These are phyloP conservation scores for Zoysia japonica DNA, from an alignment of 176 grass and related monocot species.

Conservation along the genomic window DNA sequence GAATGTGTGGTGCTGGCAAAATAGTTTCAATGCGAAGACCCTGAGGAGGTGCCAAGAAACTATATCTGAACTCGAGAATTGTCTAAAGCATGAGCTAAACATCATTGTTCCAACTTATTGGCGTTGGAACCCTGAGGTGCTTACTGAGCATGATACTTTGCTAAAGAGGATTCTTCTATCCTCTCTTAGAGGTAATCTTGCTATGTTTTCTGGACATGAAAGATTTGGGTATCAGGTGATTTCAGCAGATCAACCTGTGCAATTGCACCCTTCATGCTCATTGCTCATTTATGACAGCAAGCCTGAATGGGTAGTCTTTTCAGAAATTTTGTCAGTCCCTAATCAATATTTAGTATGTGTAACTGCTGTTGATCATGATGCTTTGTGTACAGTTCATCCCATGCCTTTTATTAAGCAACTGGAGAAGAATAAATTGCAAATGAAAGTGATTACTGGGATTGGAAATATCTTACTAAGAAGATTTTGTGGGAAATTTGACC, in stretches of 20 bases:
- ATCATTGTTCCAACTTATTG: conserved; percentile 86
- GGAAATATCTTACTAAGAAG: conserved; percentile 60
- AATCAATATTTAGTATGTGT: conserved; percentile 96
- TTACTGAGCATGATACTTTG: conserved; percentile 53
- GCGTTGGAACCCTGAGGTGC: conserved; percentile 72
- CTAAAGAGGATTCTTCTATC: conserved; percentile 80
- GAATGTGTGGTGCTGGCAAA: conserved; percentile 90
- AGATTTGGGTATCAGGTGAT: conserved; percentile 86
- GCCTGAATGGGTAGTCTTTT: conserved; percentile 91
- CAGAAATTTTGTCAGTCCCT: conserved; percentile 73
- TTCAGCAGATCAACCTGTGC: conserved; percentile 68
- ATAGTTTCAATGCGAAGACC: conserved; percentile 92
- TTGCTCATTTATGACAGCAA: conserved; percentile 62
- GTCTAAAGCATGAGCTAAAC: conserved; percentile 71
- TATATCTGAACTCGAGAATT: conserved; percentile 74
- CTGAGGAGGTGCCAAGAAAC: conserved; percentile 88
- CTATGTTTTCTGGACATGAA: conserved; percentile 81
- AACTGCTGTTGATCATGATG: conserved; percentile 72
- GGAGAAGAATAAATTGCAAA: conserved; percentile 69
- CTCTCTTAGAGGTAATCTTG: conserved; percentile 81
- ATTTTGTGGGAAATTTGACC: conserved; percentile 70
- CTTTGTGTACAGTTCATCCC: conserved; percentile 50
- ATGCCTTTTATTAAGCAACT: conserved; percentile 52
- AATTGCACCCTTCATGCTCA: conserved; percentile 88
- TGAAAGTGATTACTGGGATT: conserved; percentile 64